A percentile compares a stretch with the other conserved stretches of the same genome.
These are phyloP conservation scores for Cyberlindnera saturnus DNA, from an alignment of 805 yeast genomes.

Conservation along the genomic window DNA sequence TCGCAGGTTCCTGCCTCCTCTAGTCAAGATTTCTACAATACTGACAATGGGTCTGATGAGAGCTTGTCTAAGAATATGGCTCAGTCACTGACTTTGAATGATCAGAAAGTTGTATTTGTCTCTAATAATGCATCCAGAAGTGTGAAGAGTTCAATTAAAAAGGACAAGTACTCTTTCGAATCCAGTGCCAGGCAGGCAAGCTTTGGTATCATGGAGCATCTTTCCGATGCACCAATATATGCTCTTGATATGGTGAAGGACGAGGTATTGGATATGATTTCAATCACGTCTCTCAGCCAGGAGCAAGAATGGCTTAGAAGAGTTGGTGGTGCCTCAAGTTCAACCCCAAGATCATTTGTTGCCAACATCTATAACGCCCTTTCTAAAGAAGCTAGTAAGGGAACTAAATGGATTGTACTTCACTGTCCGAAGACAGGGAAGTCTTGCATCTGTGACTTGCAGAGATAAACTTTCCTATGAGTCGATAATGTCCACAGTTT, in stretches of 20 bases:
- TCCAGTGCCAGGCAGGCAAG: slow-evolving; percentile 65
- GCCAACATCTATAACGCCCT: slow-evolving; percentile 66
- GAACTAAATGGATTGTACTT: slow-evolving; percentile 69
- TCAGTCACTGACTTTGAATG: slow-evolving; percentile 25
- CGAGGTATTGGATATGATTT: slow-evolving; percentile 79
- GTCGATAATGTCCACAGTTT: too few relatives aligned
- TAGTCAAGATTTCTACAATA: slow-evolving; percentile 18
- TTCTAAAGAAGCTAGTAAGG: slow-evolving; percentile 64
- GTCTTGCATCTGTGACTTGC: slow-evolving; percentile 60
- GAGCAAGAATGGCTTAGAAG: slow-evolving; percentile 76
- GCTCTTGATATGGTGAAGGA: slow-evolving; percentile 73
- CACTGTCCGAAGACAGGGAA: slow-evolving; percentile 75
- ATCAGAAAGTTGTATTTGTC: slow-evolving; percentile 59
- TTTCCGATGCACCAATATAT: slow-evolving; percentile 66
- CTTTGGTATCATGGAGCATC: slow-evolving; percentile 41
- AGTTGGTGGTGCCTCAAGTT: slow-evolving; percentile 73
- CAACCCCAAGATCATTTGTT: slow-evolving; percentile 77
- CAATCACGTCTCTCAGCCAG: slow-evolving; percentile 66
- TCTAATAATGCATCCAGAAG: slow-evolving; percentile 80
- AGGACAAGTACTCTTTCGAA: slow-evolving; percentile 72
- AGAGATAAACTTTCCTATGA: slow-evolving; percentile 28
- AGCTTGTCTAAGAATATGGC: slow-evolving; percentile 19
- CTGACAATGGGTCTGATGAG: slow-evolving; percentile 19
- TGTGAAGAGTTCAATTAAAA: slow-evolving; percentile 64
- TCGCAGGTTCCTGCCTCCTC: slow-evolving; percentile 5